Evolutionary conservation across 1,139 yeast genomes (phyloP).

Genomic region (Debaryomyces robertsiae): DNA sequence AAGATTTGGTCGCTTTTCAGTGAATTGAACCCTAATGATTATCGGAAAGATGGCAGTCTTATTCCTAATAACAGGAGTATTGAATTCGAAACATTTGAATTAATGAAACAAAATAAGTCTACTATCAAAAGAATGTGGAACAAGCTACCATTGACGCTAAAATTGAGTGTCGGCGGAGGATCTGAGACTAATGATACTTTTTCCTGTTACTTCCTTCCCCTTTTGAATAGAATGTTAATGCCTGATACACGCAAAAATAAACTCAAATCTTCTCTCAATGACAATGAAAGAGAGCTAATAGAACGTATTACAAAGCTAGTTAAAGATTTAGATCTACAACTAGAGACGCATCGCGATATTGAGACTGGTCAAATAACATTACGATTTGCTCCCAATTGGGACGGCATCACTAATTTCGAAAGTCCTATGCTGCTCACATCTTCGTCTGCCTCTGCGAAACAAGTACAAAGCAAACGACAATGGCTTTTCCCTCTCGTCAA

Average conservation of each 20-base stretch:
- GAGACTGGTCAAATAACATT: slow-evolving; percentile 34
- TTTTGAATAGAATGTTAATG: slow-evolving; percentile 45
- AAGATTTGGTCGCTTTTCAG: slow-evolving; percentile 69
- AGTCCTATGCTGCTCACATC: slow-evolving; percentile 23
- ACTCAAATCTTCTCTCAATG: slow-evolving; percentile 26
- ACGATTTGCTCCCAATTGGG: slow-evolving; percentile 42
- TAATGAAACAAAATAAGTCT: slow-evolving; percentile 32
- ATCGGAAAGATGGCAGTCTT: slow-evolving; percentile 26
- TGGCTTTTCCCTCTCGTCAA: slow-evolving; percentile 42
- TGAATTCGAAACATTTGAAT: slow-evolving; percentile 47
- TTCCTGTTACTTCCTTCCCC: slow-evolving; percentile 45
- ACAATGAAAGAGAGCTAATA: slow-evolving; percentile 28
- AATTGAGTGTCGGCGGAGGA: slow-evolving; percentile 33
- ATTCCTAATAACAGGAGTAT: slow-evolving; percentile 41
- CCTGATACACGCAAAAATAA: slow-evolving; percentile 41
- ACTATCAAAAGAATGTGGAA: slow-evolving; percentile 27
- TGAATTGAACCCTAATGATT: slow-evolving; percentile 50
- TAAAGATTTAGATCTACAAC: slow-evolving; percentile 28
- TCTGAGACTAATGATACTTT: slow-evolving; percentile 29
- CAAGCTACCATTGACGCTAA: slow-evolving; percentile 31
- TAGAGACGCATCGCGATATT: slow-evolving; percentile 39
- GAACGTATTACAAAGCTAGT: slow-evolving; percentile 33
- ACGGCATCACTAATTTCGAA: slow-evolving; percentile 32
- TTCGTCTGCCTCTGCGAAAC: slow-evolving; percentile 20
- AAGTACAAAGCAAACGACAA: slow-evolving; percentile 33